A percentile compares a stretch with the other conserved stretches of the same genome.
These are phyloP conservation scores for Tolypocladium sp. DNA, from an alignment of 2,329 filamentous ascomycete genomes.

Conservation along the genomic window DNA sequence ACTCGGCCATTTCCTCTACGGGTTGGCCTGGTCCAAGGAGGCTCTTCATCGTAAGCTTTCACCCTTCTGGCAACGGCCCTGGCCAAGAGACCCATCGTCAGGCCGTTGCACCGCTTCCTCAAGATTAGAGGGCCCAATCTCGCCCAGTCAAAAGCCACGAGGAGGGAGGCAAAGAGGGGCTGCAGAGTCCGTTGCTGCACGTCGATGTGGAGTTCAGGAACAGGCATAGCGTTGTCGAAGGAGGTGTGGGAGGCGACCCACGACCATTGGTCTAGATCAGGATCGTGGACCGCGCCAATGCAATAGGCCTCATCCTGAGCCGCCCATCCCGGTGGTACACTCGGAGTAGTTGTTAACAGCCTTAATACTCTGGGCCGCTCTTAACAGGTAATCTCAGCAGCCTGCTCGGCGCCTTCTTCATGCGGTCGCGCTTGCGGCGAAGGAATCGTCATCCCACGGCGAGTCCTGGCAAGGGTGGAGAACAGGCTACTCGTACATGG, in stretches of 20 bases:
- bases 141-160: constrained; percentile 2
- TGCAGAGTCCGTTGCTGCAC: neutral
- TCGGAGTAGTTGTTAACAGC: too few relatives aligned
- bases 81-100: constrained; percentile 6
- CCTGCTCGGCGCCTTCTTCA: neutral
- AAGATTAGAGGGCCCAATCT: constrained; percentile 3
- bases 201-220: constrained; percentile 16
- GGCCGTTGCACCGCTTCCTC: constrained; percentile 1
- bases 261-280: neutral
- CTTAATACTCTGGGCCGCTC: neutral
- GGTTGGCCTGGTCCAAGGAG: neutral
- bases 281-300: constrained; percentile 3
- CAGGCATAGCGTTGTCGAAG: constrained; percentile 16
- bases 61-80: neutral
- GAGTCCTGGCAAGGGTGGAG: neutral
- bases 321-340: neutral
- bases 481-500: neutral
- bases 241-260: constrained; percentile 3
- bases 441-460: neutral
- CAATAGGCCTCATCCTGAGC: neutral
- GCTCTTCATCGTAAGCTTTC: neutral
- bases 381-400: neutral
- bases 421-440: neutral
- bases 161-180: neutral
- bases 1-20: constrained; percentile 10